Percentiles rank a stretch among this genome's conserved stretches.
Conservation (phyloP, 192 early-diverging fungal genomes). For the Coemansia aciculifera region DNA sequence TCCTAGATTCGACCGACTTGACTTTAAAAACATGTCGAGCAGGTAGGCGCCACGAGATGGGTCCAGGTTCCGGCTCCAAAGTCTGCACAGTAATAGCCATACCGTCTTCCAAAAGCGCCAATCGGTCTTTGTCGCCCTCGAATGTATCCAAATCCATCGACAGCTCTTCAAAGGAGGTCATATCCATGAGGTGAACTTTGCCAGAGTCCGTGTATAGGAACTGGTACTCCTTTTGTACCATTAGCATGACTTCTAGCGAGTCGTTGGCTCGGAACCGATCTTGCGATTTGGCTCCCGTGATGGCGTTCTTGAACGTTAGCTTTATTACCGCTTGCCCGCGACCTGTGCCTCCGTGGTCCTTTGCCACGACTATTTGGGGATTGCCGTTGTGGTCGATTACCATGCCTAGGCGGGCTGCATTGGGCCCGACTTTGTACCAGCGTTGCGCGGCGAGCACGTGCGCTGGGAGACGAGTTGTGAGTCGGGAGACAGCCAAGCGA, state of each 20-base stretch:
- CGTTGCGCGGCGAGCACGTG: slow-evolving; percentile 11
- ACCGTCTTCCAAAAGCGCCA: slow-evolving; percentile 54
- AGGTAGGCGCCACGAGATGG: slow-evolving; percentile 66
- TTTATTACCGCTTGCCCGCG: slow-evolving; percentile 66
- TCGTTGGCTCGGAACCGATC: slow-evolving; percentile 74
- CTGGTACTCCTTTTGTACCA: slow-evolving; percentile 67
- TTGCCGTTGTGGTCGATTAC: slow-evolving; percentile 68
- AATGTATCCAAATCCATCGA: slow-evolving; percentile 58
- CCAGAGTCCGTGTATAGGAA: slow-evolving; percentile 70
- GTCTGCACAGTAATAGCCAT: slow-evolving; percentile 61
- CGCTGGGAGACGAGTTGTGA: not conserved
- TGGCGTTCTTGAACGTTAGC: slow-evolving; percentile 70
- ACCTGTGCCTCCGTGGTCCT: slow-evolving; percentile 70
- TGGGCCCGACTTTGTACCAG: slow-evolving; percentile 42
- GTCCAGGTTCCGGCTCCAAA: slow-evolving; percentile 60
- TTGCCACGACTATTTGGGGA: slow-evolving; percentile 66
- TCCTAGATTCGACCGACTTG: slow-evolving; percentile 49
- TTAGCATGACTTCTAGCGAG: slow-evolving; percentile 67
- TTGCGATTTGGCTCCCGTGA: slow-evolving; percentile 57
- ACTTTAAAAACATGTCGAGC: slow-evolving; percentile 61
- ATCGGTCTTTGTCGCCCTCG: slow-evolving; percentile 59
- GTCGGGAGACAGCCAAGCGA: not conserved
- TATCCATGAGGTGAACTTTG: slow-evolving; percentile 68
- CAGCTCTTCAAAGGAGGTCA: slow-evolving; percentile 71
- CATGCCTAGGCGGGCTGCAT: slow-evolving; percentile 60